Conservation (phyloP, 1,139 yeast species). For the Lodderomyces jiufengensis region DNA sequence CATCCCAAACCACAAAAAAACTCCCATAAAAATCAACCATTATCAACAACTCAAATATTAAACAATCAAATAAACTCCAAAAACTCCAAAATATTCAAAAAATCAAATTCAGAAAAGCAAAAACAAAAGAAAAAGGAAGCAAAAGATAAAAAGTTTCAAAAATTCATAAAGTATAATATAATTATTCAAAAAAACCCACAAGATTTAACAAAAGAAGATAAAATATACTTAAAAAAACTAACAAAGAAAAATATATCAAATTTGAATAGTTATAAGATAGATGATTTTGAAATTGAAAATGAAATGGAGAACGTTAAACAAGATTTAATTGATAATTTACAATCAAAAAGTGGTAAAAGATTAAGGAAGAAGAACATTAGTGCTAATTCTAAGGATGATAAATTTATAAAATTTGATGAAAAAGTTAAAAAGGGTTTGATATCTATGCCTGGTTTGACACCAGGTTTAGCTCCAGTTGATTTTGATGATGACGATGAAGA, state of each 20-base stretch:
- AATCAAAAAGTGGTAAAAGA: conserved; percentile 20
- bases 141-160: conserved; percentile 40
- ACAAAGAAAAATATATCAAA: conserved; percentile 48
- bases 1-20: conserved; percentile 11
- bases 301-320: conserved; percentile 44
- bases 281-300: conserved; percentile 37
- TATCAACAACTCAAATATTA: conserved; percentile 22
- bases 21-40: conserved; percentile 3
- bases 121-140: conserved; percentile 34
- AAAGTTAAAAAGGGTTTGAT: conserved; percentile 42
- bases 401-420: conserved; percentile 36
- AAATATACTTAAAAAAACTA: conserved; percentile 45
- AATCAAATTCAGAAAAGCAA: conserved; percentile 11
- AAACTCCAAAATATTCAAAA: conserved; percentile 15
- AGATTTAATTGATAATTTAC: conserved; percentile 31
- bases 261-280: conserved; percentile 34
- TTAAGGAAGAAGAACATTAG: conserved; percentile 24
- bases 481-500: conserved; percentile 47
- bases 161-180: conserved; percentile 49
- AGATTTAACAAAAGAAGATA: conserved; percentile 41
- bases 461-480: conserved; percentile 90
- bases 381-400: background rate
- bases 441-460: conserved; percentile 72
- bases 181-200: conserved; percentile 29
- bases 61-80: conserved; percentile 11